These are phyloP conservation scores for Pseudocercospora musae DNA, from an alignment of 2,329 filamentous ascomycete genomes.

Conservation along the genomic window DNA sequence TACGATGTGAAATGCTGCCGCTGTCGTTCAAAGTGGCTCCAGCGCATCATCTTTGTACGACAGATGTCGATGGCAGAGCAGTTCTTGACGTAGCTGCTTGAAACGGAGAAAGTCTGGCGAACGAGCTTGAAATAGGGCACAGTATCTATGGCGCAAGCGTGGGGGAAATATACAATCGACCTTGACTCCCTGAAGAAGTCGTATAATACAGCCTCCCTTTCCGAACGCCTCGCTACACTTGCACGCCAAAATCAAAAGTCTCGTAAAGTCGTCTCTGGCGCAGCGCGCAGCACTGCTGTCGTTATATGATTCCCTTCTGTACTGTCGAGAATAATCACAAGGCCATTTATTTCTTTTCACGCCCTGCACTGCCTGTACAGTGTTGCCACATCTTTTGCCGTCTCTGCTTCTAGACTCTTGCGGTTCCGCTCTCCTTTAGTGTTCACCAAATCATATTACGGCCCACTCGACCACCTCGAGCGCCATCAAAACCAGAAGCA, in stretches of 20 bases:
- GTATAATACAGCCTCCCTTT: neutral
- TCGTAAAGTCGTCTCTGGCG: conserved; percentile 3
- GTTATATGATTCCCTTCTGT: neutral
- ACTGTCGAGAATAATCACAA: neutral
- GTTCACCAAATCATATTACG: conserved; percentile 10
- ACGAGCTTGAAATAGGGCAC: neutral
- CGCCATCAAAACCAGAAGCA: conserved; percentile 85
- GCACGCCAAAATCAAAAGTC: neutral
- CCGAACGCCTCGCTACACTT: conserved; percentile 3
- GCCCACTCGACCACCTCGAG: conserved; percentile 94
- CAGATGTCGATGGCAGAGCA: neutral
- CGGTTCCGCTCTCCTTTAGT: neutral
- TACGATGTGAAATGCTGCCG: too few relatives aligned
- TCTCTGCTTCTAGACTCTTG: neutral
- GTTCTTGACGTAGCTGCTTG: neutral
- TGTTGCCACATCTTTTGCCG: neutral
- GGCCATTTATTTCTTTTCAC: neutral
- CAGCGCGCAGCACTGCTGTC: conserved; percentile 6
- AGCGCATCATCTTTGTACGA: neutral
- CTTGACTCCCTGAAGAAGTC: neutral
- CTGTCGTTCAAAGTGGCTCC: neutral
- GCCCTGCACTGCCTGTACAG: neutral
- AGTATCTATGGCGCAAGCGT: neutral
- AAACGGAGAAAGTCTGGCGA: neutral
- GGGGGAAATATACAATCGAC: neutral